phyloP scores from a whole-genome alignment of 257 asterid species.

The Datura wrightii region DNA sequence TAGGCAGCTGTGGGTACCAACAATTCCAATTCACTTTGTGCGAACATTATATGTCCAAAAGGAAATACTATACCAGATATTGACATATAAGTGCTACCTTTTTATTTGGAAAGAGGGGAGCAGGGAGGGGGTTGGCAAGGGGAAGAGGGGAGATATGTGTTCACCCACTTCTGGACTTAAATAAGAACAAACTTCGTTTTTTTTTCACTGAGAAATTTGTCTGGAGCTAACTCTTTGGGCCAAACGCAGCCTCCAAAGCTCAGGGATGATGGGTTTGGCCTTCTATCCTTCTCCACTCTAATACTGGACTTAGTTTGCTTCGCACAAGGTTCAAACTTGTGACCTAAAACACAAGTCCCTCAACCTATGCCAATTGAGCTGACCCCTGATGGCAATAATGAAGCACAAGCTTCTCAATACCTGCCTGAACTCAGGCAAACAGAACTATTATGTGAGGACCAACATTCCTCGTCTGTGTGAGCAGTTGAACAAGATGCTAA shows the following conservation, averaged over 20 bases:
- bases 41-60: background rate
- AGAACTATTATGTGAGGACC: background rate
- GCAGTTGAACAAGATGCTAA: background rate
- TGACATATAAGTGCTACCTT: background rate
- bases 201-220: too few relatives aligned
- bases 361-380: background rate
- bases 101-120: too few relatives aligned
- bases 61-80: background rate
- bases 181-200: background rate
- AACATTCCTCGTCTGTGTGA: background rate
- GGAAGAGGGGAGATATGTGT: too few relatives aligned
- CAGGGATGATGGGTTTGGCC: too few relatives aligned
- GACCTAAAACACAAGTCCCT: too few relatives aligned
- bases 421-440: constrained; percentile 16
- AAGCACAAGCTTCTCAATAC: constrained; percentile 1
- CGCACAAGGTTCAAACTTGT: too few relatives aligned
- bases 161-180: background rate
- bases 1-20: background rate
- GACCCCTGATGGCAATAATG: background rate
- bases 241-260: too few relatives aligned
- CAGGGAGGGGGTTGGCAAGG: too few relatives aligned
- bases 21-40: constrained; percentile 17
- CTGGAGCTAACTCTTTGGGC: too few relatives aligned
- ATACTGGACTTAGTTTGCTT: too few relatives aligned
- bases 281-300: too few relatives aligned